Conservation (phyloP, 2,329 filamentous ascomycete species). For the Calonectria leucothoes region DNA sequence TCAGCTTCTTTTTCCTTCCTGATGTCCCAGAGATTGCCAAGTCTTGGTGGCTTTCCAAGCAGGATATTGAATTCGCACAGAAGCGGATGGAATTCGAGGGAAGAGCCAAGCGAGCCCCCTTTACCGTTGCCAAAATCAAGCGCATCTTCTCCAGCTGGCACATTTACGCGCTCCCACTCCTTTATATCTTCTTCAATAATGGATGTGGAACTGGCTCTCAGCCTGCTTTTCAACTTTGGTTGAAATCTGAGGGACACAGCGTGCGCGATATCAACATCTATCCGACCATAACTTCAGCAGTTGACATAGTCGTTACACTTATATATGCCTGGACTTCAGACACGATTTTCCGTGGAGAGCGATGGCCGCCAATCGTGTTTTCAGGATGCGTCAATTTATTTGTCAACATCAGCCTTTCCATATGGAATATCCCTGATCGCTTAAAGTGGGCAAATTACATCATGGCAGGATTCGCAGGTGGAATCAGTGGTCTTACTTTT, state of each 20-base stretch:
- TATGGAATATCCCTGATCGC: conserved; percentile 58
- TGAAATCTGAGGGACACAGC: conserved; percentile 55
- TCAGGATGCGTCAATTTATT: conserved; percentile 56
- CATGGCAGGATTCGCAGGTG: conserved; percentile 61
- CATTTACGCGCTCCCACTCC: conserved; percentile 66
- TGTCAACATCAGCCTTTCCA: conserved; percentile 51
- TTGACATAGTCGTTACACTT: conserved; percentile 67
- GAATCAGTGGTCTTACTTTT: conserved; percentile 57
- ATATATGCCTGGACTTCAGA: conserved; percentile 75
- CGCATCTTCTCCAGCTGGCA: conserved; percentile 74
- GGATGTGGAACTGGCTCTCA: conserved; percentile 58
- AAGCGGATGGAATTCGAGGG: conserved; percentile 53
- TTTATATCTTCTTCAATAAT: conserved; percentile 76
- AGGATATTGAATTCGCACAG: conserved; percentile 41
- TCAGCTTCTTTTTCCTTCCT: conserved; percentile 46
- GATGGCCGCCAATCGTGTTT: conserved; percentile 74
- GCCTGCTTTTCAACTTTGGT: conserved; percentile 65
- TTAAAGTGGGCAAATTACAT: conserved; percentile 75
- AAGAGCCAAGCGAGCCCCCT: conserved; percentile 53
- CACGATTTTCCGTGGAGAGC: conserved; percentile 64
- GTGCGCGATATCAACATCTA: conserved; percentile 60
- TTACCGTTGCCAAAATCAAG: conserved; percentile 61
- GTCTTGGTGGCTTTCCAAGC: conserved; percentile 40
- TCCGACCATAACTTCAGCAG: conserved; percentile 68
- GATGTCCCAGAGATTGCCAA: conserved; percentile 41